phyloP scores from a whole-genome alignment of 1,139 yeast species.

The Suhomyces atakaporum region DNA sequence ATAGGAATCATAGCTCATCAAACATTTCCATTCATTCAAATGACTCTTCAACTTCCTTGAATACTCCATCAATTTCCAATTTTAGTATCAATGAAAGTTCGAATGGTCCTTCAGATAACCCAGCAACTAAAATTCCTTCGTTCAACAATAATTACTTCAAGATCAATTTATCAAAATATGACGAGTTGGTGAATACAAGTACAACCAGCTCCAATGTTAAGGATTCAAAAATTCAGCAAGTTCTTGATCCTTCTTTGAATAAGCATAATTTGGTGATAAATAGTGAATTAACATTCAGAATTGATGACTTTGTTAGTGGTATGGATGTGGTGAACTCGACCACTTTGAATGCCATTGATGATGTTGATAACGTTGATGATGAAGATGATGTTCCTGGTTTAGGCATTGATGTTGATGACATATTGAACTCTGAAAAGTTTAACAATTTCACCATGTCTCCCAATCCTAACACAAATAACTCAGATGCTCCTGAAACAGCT shows the following conservation, averaged over 20 bases:
- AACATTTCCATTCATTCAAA: constrained; percentile 32
- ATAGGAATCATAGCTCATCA: constrained; percentile 21
- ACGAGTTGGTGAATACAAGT: constrained; percentile 27
- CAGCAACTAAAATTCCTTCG: constrained; percentile 32
- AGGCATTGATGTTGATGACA: constrained; percentile 50
- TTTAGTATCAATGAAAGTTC: constrained; percentile 8
- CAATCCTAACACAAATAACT: constrained; percentile 13
- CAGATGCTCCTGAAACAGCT: constrained; percentile 3
- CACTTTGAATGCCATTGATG: constrained; percentile 24
- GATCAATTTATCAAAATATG: constrained; percentile 39
- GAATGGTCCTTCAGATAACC: constrained; percentile 11
- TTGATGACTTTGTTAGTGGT: constrained; percentile 44
- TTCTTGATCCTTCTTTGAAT: constrained; percentile 22
- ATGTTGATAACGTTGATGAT: constrained; percentile 33
- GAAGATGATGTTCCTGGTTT: constrained; percentile 44
- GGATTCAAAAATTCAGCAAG: constrained; percentile 19
- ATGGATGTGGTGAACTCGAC: constrained; percentile 25
- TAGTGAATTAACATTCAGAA: constrained; percentile 37
- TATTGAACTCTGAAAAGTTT: constrained; percentile 45
- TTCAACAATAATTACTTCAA: constrained; percentile 44
- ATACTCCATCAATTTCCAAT: constrained; percentile 9
- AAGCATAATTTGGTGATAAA: constrained; percentile 36
- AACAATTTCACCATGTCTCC: constrained; percentile 34
- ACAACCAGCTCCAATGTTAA: constrained; percentile 11
- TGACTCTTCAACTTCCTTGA: constrained; percentile 24